These are phyloP conservation scores for Pythium monospermum DNA, from an alignment of 352 stramenopile genomes.

Conservation along the genomic window DNA sequence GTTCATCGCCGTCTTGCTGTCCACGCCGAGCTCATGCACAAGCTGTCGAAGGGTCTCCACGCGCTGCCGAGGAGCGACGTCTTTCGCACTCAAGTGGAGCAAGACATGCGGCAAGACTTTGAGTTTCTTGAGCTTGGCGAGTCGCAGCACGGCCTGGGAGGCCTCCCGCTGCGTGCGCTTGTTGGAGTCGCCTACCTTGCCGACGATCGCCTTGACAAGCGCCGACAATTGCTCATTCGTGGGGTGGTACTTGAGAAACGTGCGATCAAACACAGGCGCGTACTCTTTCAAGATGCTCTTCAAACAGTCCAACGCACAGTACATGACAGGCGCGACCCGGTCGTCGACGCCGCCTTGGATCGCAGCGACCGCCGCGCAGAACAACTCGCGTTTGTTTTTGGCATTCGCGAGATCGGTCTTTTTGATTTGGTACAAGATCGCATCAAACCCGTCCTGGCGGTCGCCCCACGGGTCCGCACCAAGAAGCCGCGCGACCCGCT, in stretches of 20 bases:
- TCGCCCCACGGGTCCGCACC: conserved; percentile 75
- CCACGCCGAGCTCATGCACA: conserved; percentile 47
- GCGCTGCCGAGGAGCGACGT: conserved; percentile 45
- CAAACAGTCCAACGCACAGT: conserved; percentile 74
- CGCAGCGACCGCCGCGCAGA: conserved; percentile 62
- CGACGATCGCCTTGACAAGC: conserved; percentile 42
- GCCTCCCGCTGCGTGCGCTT: conserved; percentile 75
- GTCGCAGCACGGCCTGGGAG: conserved; percentile 49
- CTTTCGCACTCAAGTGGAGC: conserved; percentile 54
- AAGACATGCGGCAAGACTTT: conserved; percentile 49
- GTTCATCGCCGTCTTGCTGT: conserved; percentile 31
- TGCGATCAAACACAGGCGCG: conserved; percentile 37
- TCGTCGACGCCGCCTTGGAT: conserved; percentile 73
- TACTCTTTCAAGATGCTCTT: conserved; percentile 62
- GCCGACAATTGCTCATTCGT: conserved; percentile 55
- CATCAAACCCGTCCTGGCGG: conserved; percentile 73
- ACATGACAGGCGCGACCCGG: conserved; percentile 76
- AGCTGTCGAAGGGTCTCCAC: conserved; percentile 55
- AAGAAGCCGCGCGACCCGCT: conserved; percentile 59
- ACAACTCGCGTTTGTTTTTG: conserved; percentile 40
- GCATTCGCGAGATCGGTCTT: conserved; percentile 43
- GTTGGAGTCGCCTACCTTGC: conserved; percentile 75
- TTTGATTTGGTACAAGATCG: conserved; percentile 59
- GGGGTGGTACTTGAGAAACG: conserved; percentile 34
- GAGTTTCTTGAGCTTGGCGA: conserved; percentile 61